A percentile compares a stretch with the other conserved stretches of the same genome.
Evolutionary conservation across 2,329 filamentous ascomycete genomes (phyloP).

Genomic region (Diaporthe ilicicola): DNA sequence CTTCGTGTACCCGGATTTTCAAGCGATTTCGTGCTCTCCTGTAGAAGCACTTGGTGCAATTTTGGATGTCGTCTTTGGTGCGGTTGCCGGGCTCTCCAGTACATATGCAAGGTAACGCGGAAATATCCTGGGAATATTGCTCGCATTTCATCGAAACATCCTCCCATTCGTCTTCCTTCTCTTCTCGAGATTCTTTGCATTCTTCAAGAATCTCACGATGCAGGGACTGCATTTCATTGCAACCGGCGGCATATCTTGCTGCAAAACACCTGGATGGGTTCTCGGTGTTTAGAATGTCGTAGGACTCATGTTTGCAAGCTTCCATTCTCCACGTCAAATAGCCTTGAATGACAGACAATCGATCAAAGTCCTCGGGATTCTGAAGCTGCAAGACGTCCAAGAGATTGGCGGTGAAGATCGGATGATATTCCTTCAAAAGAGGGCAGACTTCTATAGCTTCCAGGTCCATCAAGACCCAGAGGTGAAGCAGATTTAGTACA

Average conservation of each 20-base stretch:
- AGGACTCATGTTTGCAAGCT: conserved; percentile 34
- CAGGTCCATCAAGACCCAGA: conserved; percentile 66
- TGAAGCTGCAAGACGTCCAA: conserved; percentile 64
- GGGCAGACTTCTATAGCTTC: conserved; percentile 50
- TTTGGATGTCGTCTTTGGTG: conserved; percentile 15
- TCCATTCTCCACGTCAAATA: conserved; percentile 52
- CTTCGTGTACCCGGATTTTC: conserved; percentile 49
- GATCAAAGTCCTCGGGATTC: conserved; percentile 52
- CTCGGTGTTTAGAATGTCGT: conserved; percentile 57
- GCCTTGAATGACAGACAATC: conserved; percentile 55
- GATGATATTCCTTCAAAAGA: conserved; percentile 59
- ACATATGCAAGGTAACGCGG: conserved; percentile 44
- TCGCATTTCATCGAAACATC: conserved; percentile 40
- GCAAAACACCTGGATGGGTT: conserved; percentile 51
- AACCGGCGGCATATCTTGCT: conserved; percentile 50
- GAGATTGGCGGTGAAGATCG: conserved; percentile 55
- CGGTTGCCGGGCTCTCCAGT: conserved; percentile 33
- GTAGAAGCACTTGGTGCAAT: conserved; percentile 42
- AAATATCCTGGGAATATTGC: conserved; percentile 40
- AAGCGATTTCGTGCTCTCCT: conserved; percentile 42
- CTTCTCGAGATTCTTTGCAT: conserved; percentile 31
- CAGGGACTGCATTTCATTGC: conserved; percentile 34
- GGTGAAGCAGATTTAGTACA: conserved; percentile 60
- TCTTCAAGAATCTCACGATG: conserved; percentile 39
- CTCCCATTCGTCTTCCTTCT: conserved; percentile 45